Percentiles rank a stretch among this genome's conserved stretches.
phyloP scores from a whole-genome alignment of 768 basidiomycete species.

The Calocybe gangraenosa region DNA sequence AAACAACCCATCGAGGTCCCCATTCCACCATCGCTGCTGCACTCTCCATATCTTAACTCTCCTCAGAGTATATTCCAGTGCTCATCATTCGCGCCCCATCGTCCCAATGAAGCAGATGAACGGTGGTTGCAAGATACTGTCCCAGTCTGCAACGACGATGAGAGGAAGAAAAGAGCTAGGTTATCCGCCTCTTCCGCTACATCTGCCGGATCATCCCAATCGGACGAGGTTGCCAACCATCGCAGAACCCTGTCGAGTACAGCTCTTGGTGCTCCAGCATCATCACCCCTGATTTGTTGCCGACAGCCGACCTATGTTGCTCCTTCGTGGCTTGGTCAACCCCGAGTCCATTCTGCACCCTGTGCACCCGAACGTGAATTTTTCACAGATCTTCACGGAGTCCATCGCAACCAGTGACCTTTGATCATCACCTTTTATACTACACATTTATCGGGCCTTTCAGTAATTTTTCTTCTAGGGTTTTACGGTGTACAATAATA shows the following conservation, averaged over 20 bases:
- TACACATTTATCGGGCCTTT: no score
- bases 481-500: no score
- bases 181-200: constrained; percentile 2
- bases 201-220: constrained; percentile 1
- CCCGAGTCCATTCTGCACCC: constrained; percentile 16
- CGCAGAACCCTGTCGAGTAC: neutral
- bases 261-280: constrained; percentile 7
- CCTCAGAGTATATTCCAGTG: constrained; percentile 46
- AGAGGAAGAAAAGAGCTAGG: constrained; percentile 4
- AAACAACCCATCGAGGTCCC: constrained; percentile 35
- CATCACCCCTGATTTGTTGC: constrained; percentile 20
- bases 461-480: no score
- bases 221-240: no score
- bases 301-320: constrained; percentile 9
- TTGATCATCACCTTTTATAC: no score
- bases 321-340: constrained; percentile 15
- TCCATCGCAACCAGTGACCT: no score
- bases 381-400: no score
- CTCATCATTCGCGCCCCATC: constrained; percentile 24
- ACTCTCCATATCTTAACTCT: constrained; percentile 52
- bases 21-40: constrained; percentile 53
- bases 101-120: constrained; percentile 49
- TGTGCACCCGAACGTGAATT: constrained; percentile 8
- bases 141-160: constrained; percentile 28
- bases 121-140: constrained; percentile 64